These are phyloP conservation scores for Pleurotus pulmonarius DNA, from an alignment of 768 basidiomycete genomes.

Conservation along the genomic window DNA sequence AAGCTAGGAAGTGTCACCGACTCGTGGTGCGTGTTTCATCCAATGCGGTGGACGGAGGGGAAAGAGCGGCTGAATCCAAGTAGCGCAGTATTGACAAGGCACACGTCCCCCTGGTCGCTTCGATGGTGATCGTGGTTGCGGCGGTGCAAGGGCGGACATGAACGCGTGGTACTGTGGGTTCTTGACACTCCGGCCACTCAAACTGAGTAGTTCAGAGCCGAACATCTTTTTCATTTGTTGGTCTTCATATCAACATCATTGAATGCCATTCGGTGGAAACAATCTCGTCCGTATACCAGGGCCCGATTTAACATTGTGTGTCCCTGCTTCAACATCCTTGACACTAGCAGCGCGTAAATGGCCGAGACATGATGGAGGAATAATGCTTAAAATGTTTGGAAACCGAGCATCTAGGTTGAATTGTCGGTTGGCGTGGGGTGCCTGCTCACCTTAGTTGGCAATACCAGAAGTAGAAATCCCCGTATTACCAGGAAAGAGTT, in stretches of 20 bases:
- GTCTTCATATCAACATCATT: neutral
- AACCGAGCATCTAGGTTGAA: neutral
- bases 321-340: neutral
- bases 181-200: conserved; percentile 1
- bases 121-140: neutral
- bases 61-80: neutral
- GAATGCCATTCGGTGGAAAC: neutral
- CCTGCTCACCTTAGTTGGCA: too few species aligned
- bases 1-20: too few species aligned
- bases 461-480: neutral
- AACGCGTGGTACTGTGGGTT: neutral
- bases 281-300: neutral
- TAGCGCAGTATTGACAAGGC: neutral
- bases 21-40: too few species aligned
- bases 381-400: neutral
- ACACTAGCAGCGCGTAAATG: too few species aligned
- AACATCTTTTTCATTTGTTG: neutral
- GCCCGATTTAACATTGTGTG: neutral
- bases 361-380: neutral
- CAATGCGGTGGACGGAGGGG: neutral
- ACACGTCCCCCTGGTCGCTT: neutral
- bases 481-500: neutral
- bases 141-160: conserved; percentile 2
- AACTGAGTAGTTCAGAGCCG: neutral
- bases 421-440: too few species aligned